These are phyloP conservation scores for Eucommia ulmoides DNA, from an alignment of 257 asterid species.

Conservation along the genomic window DNA sequence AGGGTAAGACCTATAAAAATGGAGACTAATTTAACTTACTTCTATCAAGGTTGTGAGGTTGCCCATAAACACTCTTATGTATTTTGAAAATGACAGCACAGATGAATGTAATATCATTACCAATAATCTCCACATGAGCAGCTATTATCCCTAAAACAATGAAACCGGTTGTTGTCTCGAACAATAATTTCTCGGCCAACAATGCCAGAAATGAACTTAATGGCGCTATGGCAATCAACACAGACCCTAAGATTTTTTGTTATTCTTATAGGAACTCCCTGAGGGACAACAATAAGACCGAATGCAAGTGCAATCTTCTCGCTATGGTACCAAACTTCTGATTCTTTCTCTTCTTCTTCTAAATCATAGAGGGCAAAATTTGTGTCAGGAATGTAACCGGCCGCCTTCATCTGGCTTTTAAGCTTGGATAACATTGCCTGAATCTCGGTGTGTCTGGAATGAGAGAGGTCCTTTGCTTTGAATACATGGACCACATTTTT, in stretches of 20 bases:
- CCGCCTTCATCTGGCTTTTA: conserved; percentile 51
- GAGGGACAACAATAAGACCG: conserved; percentile 66
- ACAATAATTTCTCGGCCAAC: conserved; percentile 59
- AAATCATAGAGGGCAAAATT: conserved; percentile 56
- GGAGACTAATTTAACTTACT: too few relatives aligned
- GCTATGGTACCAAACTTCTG: conserved; percentile 76
- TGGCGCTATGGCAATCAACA: conserved; percentile 85
- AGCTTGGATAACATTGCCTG: conserved; percentile 47
- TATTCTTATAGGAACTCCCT: conserved; percentile 62
- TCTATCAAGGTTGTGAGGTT: too few relatives aligned
- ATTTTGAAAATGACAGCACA: too few relatives aligned
- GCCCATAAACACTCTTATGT: too few relatives aligned
- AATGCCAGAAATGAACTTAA: conserved; percentile 63
- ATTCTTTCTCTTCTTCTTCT: conserved; percentile 84
- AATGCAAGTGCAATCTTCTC: conserved; percentile 87
- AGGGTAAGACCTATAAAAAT: too few relatives aligned
- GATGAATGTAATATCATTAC: too few relatives aligned
- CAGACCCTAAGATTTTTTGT: conserved; percentile 78
- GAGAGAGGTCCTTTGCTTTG: conserved; percentile 69
- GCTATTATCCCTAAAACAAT: conserved; percentile 39
- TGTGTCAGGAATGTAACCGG: conserved; percentile 63
- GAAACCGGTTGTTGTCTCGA: conserved; percentile 71
- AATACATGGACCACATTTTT: conserved; percentile 56
- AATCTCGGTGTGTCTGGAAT: conserved; percentile 50
- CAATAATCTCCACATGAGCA: conserved; percentile 87